phyloP scores from a whole-genome alignment of 2,329 filamentous ascomycete genomes.

The Berkeleyomyces rouxiae region DNA sequence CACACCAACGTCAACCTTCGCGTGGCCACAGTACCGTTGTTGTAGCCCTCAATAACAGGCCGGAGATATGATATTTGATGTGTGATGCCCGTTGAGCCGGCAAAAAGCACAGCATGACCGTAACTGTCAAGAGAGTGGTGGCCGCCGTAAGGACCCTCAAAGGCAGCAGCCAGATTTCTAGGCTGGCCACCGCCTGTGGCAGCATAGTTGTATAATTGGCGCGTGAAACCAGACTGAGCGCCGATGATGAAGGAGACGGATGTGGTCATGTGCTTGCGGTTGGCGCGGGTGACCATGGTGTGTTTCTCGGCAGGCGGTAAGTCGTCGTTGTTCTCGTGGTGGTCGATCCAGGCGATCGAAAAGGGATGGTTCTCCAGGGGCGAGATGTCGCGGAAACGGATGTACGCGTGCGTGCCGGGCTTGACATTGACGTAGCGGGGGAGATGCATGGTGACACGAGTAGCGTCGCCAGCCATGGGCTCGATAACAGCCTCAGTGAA shows the following conservation, averaged over 20 bases:
- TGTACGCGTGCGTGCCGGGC: conserved; percentile 59
- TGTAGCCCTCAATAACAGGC: conserved; percentile 54
- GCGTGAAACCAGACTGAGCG: conserved; percentile 75
- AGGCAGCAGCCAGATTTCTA: conserved; percentile 51
- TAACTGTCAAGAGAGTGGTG: conserved; percentile 81
- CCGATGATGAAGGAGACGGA: conserved; percentile 69
- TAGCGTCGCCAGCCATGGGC: conserved; percentile 51
- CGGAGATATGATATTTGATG: conserved; percentile 82
- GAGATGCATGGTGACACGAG: conserved; percentile 52
- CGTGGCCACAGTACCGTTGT: conserved; percentile 57
- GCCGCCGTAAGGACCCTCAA: conserved; percentile 80
- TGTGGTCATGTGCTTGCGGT: conserved; percentile 30
- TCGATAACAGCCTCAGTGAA: conserved; percentile 51
- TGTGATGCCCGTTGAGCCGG: conserved; percentile 86
- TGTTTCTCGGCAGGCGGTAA: conserved; percentile 28
- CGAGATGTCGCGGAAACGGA: conserved; percentile 50
- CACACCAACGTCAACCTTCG: conserved; percentile 72
- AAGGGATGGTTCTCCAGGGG: conserved; percentile 64
- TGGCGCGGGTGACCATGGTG: conserved; percentile 21
- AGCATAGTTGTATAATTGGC: conserved; percentile 59
- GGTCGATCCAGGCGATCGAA: conserved; percentile 58
- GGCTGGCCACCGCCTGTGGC: conserved; percentile 32
- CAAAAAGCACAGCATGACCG: conserved; percentile 78
- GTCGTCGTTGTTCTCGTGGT: conserved; percentile 27
- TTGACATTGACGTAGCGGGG: conserved; percentile 48